phyloP scores from a whole-genome alignment of 2,329 filamentous ascomycete genomes.

The Ambrosiella xylebori region DNA sequence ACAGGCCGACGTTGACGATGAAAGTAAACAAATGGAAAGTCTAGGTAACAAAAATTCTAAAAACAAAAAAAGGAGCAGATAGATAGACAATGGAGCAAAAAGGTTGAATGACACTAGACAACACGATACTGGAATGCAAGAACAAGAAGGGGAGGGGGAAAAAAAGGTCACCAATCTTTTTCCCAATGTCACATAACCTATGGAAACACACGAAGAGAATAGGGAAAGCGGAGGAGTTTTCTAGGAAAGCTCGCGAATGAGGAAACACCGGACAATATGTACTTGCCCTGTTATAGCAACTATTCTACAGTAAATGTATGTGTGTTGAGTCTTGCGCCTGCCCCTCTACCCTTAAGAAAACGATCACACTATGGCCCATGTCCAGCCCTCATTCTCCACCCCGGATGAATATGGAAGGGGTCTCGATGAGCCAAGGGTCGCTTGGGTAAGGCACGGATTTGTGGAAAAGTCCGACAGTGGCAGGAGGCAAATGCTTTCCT shows the following conservation, averaged over 20 bases:
- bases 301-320: not conserved
- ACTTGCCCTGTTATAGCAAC: not conserved
- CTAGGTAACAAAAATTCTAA: conserved; percentile 6
- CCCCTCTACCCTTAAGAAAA: not conserved
- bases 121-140: not conserved
- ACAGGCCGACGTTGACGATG: not conserved
- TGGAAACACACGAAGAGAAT: not conserved
- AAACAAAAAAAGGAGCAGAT: not conserved
- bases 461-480: not conserved
- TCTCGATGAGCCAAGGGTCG: not conserved
- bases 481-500: not conserved
- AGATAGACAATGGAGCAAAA: not conserved
- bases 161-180: not conserved
- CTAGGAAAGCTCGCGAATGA: not conserved
- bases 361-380: not conserved
- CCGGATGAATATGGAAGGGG: not conserved
- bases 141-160: conserved; percentile 2
- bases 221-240: conserved; percentile 1
- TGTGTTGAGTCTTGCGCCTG: not conserved
- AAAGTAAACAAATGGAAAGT: conserved; percentile 10
- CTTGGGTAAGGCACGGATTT: not conserved
- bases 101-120: not conserved
- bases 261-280: not conserved
- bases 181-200: not conserved
- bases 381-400: not conserved